These are phyloP conservation scores for Phycomyces nitens DNA, from an alignment of 192 early-diverging fungal genomes.

Conservation along the genomic window DNA sequence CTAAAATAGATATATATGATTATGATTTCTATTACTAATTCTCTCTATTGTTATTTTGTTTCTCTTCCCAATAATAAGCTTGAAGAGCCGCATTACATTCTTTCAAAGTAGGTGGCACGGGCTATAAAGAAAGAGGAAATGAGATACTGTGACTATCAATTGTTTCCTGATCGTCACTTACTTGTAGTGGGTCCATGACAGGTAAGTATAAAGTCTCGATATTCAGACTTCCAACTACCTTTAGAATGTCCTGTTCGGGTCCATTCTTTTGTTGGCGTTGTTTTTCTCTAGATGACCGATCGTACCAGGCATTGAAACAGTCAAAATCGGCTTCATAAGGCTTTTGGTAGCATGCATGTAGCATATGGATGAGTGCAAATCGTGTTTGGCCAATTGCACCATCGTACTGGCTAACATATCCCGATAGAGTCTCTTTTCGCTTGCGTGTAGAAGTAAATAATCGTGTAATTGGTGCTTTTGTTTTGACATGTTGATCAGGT, in stretches of 20 bases:
- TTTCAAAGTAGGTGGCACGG: slow-evolving; percentile 9
- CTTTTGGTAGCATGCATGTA: slow-evolving; percentile 18
- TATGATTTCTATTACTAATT: neutral
- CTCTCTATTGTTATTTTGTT: neutral
- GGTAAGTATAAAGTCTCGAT: slow-evolving; percentile 30
- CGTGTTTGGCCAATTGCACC: slow-evolving; percentile 31
- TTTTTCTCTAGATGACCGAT: slow-evolving; percentile 4
- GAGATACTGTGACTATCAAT: neutral
- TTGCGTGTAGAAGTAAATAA: slow-evolving; percentile 22
- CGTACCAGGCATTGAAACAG: slow-evolving; percentile 34
- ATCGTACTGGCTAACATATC: slow-evolving; percentile 29
- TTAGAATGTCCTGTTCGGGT: slow-evolving; percentile 17
- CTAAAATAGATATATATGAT: too few relatives aligned
- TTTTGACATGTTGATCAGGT: slow-evolving; percentile 20
- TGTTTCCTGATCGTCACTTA: slow-evolving; percentile 1
- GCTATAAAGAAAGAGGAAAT: slow-evolving; percentile 4
- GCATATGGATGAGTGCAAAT: slow-evolving; percentile 28
- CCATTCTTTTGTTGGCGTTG: slow-evolving; percentile 14
- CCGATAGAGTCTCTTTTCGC: slow-evolving; percentile 21
- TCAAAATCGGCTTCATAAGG: slow-evolving; percentile 19
- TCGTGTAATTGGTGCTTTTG: slow-evolving; percentile 16
- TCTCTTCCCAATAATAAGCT: slow-evolving; percentile 17
- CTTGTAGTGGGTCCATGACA: slow-evolving; percentile 6
- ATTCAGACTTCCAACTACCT: slow-evolving; percentile 31
- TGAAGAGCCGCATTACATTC: slow-evolving; percentile 24